Evolutionary conservation across 441 rosid genomes (phyloP).

Genomic region (Gossypium lobatum): DNA sequence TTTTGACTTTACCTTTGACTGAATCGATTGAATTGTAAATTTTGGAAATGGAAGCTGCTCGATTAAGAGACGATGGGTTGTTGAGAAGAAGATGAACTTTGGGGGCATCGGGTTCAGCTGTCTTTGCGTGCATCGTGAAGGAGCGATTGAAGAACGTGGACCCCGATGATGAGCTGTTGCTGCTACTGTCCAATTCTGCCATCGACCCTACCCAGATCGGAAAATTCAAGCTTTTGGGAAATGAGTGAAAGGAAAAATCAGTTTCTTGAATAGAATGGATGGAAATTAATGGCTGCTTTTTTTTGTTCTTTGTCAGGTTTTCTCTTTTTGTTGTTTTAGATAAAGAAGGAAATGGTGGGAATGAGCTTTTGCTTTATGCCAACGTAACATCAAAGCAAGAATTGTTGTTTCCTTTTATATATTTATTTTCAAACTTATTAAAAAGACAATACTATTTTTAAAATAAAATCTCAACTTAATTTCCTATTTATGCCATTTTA

Average conservation of each 20-base stretch:
- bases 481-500: not conserved
- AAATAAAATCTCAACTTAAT: not conserved
- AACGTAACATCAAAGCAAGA: conserved; percentile 11
- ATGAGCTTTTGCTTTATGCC: not conserved
- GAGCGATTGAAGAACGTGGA: conserved; percentile 52
- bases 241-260: not conserved
- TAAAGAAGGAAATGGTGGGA: not conserved
- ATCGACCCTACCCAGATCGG: conserved; percentile 27
- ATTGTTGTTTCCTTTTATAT: not conserved
- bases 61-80: conserved; percentile 39
- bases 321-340: not conserved
- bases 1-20: conserved; percentile 72
- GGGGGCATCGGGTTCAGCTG: conserved; percentile 23
- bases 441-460: not conserved
- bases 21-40: conserved; percentile 53
- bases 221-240: not conserved
- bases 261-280: not conserved
- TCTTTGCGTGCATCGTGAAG: conserved; percentile 40
- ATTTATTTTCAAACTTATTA: not conserved
- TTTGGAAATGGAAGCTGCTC: conserved; percentile 44
- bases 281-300: not conserved
- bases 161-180: conserved; percentile 20
- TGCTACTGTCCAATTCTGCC: conserved; percentile 43
- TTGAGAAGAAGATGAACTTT: conserved; percentile 25
- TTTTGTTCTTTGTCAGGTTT: not conserved